Base-by-base conservation (phyloP, 2,329 filamentous ascomycete genomes). In the Westerdykella aurantiaca region DNA sequence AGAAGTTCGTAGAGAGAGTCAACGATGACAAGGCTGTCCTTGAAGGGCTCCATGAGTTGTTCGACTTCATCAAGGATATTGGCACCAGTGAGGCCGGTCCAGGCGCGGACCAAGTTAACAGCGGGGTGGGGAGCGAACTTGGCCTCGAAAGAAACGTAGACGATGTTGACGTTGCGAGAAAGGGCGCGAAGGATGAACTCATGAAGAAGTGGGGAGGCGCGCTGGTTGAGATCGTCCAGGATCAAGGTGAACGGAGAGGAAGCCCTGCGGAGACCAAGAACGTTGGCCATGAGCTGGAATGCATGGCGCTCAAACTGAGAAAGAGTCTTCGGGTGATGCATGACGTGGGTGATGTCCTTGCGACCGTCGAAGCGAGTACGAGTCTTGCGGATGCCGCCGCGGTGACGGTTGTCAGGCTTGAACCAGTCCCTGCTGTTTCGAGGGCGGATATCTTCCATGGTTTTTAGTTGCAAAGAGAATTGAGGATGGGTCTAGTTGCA, bases 231-330 rank as follows among this genome's bases (percentile, higher is more conserved):
- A 29, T 78, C 87, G 67, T 97, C 91, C 44, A 95, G 75, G 3
- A 96, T 69, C 21, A 97, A 73, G 0, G 90, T 96, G 58, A 97
- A 81, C 2, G 91, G 91, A 39, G 88, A 95, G 12, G 85, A 82
- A 44, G 81, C 82, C 66, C 93, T 86, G 49, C 88, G 79, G 44
- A 88, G 73, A 60, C 83, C 87, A 50, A 95, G 75, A 2, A 95
- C 73, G 61, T 88, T 90, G 50, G 89, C 86, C 43, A 95, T 82
- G 2, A 95, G 74, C 2, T 95, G 79, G 17, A 94, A 71, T 63
- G 89, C 90, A 68, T 95, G 89, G 16, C 88, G 90, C 51, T 88
- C 80, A 23, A 86, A 78, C 60, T 95, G 87, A 38, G 52, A 52
- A 5, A 51, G 39, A 6, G 49, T 55, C 5, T 47, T 38, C 23